These are phyloP conservation scores for Ploettnerulaceae sp. DNA, from an alignment of 2,329 filamentous ascomycete species.

Conservation along the genomic window DNA sequence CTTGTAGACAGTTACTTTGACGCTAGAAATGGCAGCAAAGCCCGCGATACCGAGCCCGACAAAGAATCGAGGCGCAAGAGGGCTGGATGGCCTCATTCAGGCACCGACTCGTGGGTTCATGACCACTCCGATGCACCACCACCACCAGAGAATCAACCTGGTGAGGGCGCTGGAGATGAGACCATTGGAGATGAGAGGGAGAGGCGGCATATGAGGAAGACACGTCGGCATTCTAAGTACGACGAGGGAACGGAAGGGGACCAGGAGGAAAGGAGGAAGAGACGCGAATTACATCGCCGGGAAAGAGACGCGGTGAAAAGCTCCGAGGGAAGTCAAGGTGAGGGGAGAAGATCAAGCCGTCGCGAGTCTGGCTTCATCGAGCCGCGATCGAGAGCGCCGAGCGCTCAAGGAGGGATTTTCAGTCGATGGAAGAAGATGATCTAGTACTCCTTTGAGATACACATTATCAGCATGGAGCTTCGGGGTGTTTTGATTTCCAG, in stretches of 20 bases:
- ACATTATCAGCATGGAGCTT: slow-evolving; percentile 9
- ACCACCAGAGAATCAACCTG: slow-evolving; percentile 41
- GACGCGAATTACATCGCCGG: slow-evolving; percentile 26
- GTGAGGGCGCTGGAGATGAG: slow-evolving; percentile 24
- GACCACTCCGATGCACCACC: slow-evolving; percentile 58
- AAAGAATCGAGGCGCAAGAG: slow-evolving; percentile 28
- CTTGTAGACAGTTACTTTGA: slow-evolving; percentile 44
- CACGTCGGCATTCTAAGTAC: slow-evolving; percentile 27
- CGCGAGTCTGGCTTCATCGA: slow-evolving; percentile 30
- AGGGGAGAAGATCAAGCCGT: slow-evolving; percentile 26
- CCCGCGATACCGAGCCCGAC: slow-evolving; percentile 32
- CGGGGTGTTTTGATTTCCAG: slow-evolving; percentile 7
- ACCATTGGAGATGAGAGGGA: slow-evolving; percentile 27
- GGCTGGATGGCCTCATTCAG: slow-evolving; percentile 55
- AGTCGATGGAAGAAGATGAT: slow-evolving; percentile 22
- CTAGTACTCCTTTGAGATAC: background rate
- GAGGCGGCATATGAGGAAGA: slow-evolving; percentile 25
- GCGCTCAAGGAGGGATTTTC: slow-evolving; percentile 54
- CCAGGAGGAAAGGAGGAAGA: slow-evolving; percentile 27
- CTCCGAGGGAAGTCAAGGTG: slow-evolving; percentile 32
- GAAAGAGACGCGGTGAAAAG: slow-evolving; percentile 29
- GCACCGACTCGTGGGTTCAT: slow-evolving; percentile 62
- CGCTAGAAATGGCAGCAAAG: slow-evolving; percentile 39
- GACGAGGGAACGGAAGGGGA: slow-evolving; percentile 25
- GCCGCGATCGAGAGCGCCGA: slow-evolving; percentile 53